These are phyloP conservation scores for Colletotrichum kahawae DNA, from an alignment of 2,329 filamentous ascomycete genomes.

Conservation along the genomic window DNA sequence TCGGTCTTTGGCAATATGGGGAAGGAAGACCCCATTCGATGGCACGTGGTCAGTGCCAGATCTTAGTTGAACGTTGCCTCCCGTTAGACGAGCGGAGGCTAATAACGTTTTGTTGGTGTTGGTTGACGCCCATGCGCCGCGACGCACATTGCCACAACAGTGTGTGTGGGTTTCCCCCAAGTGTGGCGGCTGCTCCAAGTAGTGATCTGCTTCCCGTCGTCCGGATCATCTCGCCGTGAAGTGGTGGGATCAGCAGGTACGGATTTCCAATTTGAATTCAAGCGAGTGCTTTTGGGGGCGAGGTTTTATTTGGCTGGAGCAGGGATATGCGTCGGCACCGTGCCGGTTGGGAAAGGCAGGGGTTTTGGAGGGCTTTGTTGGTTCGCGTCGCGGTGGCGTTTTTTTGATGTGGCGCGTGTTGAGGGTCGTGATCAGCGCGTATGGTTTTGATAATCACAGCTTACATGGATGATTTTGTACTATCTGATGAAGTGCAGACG, in stretches of 20 bases:
- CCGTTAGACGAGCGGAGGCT: not conserved
- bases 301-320: not conserved
- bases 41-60: not conserved
- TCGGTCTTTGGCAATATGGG: not conserved
- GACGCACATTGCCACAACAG: not conserved
- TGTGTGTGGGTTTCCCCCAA: not conserved
- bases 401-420: not conserved
- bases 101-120: not conserved
- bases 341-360: not conserved
- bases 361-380: not conserved
- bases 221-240: not conserved
- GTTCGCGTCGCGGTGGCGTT: not conserved
- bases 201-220: constrained; percentile 10
- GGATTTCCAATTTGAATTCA: not conserved
- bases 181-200: not conserved
- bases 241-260: not conserved
- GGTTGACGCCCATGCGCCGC: not conserved
- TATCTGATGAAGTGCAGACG: no score
- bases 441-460: no score
- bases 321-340: not conserved
- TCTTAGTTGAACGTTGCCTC: not conserved
- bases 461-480: no score
- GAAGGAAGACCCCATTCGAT: not conserved
- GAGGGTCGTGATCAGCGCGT: not conserved
- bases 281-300: not conserved